These are phyloP conservation scores for Coelastrella sp. DNA, from an alignment of 139 green algal species.

Conservation along the genomic window DNA sequence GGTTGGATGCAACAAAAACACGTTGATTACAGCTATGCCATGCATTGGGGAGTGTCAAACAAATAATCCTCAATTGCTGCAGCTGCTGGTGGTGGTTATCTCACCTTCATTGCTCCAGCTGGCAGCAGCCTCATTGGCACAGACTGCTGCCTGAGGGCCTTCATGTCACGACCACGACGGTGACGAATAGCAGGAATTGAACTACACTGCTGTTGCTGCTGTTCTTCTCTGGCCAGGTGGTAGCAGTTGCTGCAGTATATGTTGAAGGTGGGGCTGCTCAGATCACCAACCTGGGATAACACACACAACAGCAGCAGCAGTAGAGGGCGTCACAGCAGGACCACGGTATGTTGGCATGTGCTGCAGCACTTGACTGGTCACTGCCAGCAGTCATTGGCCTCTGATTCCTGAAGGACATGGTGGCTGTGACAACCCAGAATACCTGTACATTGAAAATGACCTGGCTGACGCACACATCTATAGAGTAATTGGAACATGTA, in stretches of 20 bases:
- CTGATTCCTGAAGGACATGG: not conserved
- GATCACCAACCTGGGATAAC: not conserved
- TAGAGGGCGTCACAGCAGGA: not conserved
- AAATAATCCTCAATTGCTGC: too few relatives aligned
- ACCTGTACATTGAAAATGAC: not conserved
- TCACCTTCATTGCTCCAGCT: not conserved
- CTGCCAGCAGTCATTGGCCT: not conserved
- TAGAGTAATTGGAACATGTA: too few relatives aligned
- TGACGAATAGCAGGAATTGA: not conserved
- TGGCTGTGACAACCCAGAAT: not conserved
- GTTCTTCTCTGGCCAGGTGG: not conserved
- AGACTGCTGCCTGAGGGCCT: not conserved
- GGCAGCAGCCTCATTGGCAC: not conserved
- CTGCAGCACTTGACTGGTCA: not conserved
- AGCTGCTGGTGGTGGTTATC: too few relatives aligned
- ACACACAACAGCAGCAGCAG: not conserved
- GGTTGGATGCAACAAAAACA: too few relatives aligned
- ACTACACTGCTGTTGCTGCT: slow-evolving; percentile 3
- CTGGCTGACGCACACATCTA: not conserved
- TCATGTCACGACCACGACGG: not conserved
- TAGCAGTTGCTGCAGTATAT: slow-evolving; percentile 29
- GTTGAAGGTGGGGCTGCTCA: not conserved
- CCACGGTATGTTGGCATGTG: too few relatives aligned
- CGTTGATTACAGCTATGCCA: too few relatives aligned
- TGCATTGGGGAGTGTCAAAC: too few relatives aligned